phyloP scores from a whole-genome alignment of 257 asterid genomes.

The Coffea canephora region DNA sequence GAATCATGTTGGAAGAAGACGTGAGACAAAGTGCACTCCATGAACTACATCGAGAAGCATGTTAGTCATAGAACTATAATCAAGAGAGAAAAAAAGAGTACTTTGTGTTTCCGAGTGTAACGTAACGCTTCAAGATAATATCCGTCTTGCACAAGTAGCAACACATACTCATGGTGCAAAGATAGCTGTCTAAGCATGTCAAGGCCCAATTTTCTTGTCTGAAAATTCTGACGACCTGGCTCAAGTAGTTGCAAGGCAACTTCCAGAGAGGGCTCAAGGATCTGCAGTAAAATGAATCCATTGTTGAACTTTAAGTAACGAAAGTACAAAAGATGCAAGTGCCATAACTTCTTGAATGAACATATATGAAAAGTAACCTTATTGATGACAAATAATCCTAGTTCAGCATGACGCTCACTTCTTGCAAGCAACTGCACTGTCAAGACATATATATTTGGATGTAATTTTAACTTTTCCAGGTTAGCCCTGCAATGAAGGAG shows the following conservation, averaged over 20 bases:
- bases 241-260: constrained; percentile 86
- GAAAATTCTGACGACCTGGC: constrained; percentile 67
- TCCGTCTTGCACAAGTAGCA: constrained; percentile 88
- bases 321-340: not conserved
- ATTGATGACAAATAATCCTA: constrained; percentile 66
- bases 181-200: constrained; percentile 81
- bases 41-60: not conserved
- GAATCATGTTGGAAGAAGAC: not conserved
- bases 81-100: constrained; percentile 25
- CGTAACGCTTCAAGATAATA: constrained; percentile 89
- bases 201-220: constrained; percentile 74
- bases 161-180: constrained; percentile 75
- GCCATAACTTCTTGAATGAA: constrained; percentile 10
- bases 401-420: constrained; percentile 72
- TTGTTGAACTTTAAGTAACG: constrained; percentile 14
- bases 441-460: constrained; percentile 61
- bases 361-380: constrained; percentile 47
- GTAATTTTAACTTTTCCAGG: constrained; percentile 69
- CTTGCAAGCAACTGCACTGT: constrained; percentile 80
- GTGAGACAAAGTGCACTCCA: not conserved
- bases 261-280: constrained; percentile 90
- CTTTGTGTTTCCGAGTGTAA: constrained; percentile 72
- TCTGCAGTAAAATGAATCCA: constrained; percentile 46
- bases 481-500: constrained; percentile 56
- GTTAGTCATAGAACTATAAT: not conserved